Base-by-base conservation (phyloP, 176 grass and related monocot species). In the Eremochloa ophiuroides region DNA sequence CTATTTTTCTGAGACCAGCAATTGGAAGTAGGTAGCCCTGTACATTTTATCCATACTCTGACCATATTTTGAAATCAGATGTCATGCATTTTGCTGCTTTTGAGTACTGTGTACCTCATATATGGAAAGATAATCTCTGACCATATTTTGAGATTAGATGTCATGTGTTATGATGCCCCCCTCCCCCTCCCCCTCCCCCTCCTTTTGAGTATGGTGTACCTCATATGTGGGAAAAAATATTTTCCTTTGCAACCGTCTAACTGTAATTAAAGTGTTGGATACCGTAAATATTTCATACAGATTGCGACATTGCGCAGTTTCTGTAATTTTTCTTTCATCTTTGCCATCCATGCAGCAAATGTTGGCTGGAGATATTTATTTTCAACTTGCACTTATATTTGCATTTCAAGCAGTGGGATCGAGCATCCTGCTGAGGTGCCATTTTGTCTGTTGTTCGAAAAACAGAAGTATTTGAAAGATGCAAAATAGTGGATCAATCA, bases 21-120 rank as follows among this genome's bases (percentile, higher is more conserved):
- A 34, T 40, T 77, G 44, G 81, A 46, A 33, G n/a, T 68, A 58
- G 47, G 22, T 41, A 79, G 60, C 30, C 60, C 28, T 55, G 82
- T 77, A 50, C 22, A 81, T 85, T 22, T 74, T 33, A 25, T 85
- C 50, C 72, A 66, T 70, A 38, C 83, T 66, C 66, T 85, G 78
- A 71, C 87, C 77, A 71, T 81, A 82, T 81, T 85, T 81, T n/a
- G n/a, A 85, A 53, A 64, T 79, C 56, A 85, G 71, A 28, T 80
- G 33, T 29, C 44, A 73, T 53, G 17, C 16, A 30, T 41, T n/a
- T 77, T 12, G 29, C 39, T 16, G 13, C 38, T 34, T 34, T 74
- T 29, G 56, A 8, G 14, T 78, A 14, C 30, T 11, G 33, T 73
- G 20, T 66, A 34, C 43, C 58, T 22, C 27, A 31, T 53, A 8